These are phyloP conservation scores for Fusarium foetens DNA, from an alignment of 2,329 filamentous ascomycete genomes.

Conservation along the genomic window DNA sequence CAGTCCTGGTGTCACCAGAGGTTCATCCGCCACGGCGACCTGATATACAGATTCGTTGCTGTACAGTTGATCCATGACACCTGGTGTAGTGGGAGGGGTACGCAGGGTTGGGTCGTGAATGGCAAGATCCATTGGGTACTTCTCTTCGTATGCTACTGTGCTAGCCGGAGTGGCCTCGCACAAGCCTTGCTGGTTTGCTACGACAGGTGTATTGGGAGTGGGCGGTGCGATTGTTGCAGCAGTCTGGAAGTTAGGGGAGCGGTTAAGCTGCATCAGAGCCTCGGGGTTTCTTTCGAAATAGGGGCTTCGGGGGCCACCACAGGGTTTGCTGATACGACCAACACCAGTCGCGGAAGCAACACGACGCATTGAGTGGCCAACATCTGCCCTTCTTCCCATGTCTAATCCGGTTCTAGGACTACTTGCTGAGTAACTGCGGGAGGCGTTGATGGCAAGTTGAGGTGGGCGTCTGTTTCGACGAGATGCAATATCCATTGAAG, in stretches of 20 bases:
- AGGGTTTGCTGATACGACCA: conserved; percentile 49
- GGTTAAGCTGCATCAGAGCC: conserved; percentile 55
- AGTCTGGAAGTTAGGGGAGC: conserved; percentile 55
- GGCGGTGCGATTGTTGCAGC: conserved; percentile 58
- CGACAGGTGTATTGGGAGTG: conserved; percentile 60
- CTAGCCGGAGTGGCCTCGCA: conserved; percentile 54
- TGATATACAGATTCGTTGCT: conserved; percentile 54
- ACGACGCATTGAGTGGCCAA: conserved; percentile 62
- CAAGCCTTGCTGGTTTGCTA: conserved; percentile 51
- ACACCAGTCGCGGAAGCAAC: conserved; percentile 63
- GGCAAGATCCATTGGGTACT: conserved; percentile 46
- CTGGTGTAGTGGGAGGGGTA: conserved; percentile 65
- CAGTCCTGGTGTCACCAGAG: conserved; percentile 60
- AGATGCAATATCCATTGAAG: conserved; percentile 64
- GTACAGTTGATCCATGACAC: conserved; percentile 56
- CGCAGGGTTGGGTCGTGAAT: conserved; percentile 58
- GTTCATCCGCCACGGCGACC: conserved; percentile 57
- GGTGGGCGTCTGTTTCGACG: conserved; percentile 59
- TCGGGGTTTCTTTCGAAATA: conserved; percentile 59
- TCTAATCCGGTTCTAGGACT: conserved; percentile 61
- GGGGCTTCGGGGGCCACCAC: conserved; percentile 49
- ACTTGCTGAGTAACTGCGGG: conserved; percentile 56
- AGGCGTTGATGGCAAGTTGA: conserved; percentile 58
- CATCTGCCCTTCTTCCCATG: conserved; percentile 56
- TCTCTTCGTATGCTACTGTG: conserved; percentile 46